A percentile compares a stretch with the other conserved stretches of the same genome.
Evolutionary conservation across 129 eudicot genomes (phyloP).

Genomic region (Centrapalus pauciflorus): DNA sequence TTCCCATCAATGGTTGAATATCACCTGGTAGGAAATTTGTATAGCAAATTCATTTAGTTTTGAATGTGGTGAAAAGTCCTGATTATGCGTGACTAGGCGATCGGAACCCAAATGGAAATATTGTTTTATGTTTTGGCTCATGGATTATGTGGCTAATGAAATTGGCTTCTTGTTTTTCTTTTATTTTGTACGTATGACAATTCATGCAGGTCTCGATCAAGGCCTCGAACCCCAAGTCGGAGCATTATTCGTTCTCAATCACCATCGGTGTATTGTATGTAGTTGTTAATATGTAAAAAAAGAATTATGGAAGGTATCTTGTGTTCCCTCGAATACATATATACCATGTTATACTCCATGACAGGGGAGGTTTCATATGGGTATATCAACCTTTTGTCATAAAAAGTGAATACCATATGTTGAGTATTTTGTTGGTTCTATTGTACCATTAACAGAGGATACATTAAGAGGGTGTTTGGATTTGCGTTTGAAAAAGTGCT

Average conservation of each 20-base stretch:
- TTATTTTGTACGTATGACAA: slow-evolving; percentile 2
- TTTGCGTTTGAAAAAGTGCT: too few relatives aligned
- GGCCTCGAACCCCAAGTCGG: slow-evolving; percentile 37
- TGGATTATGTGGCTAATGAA: slow-evolving; percentile 10
- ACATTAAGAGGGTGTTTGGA: too few relatives aligned
- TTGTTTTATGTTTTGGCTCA: slow-evolving; percentile 10
- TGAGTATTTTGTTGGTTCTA: too few relatives aligned
- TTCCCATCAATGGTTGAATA: neutral
- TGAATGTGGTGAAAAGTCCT: neutral
- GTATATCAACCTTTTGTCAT: too few relatives aligned
- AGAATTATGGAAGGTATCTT: neutral
- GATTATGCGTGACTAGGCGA: neutral
- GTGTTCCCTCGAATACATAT: neutral
- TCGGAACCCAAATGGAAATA: neutral
- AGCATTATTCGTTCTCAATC: slow-evolving; percentile 44
- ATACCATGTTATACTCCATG: neutral
- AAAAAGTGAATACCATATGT: too few relatives aligned
- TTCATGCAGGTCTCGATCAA: slow-evolving; percentile 62
- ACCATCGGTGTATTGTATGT: slow-evolving; percentile 34
- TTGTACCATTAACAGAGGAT: too few relatives aligned
- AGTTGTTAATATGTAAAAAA: neutral
- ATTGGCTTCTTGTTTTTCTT: slow-evolving; percentile 9
- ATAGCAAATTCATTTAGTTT: neutral
- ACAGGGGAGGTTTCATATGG: slow-evolving; percentile 40
- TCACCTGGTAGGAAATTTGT: neutral